Evolutionary conservation across 192 early-diverging fungal genomes (phyloP).

Genomic region (Neocallimastix lanati): DNA sequence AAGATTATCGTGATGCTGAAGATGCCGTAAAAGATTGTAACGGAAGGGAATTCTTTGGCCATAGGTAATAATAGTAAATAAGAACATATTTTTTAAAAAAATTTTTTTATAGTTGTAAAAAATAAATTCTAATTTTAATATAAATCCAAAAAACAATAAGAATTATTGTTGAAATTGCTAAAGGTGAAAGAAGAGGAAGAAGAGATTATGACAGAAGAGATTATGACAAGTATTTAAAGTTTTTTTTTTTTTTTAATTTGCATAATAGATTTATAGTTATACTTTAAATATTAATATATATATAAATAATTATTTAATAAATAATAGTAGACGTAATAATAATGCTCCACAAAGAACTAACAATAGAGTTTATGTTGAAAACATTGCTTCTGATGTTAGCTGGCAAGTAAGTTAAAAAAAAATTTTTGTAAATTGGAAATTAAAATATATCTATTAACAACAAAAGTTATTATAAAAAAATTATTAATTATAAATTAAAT

Average conservation of each 20-base stretch:
- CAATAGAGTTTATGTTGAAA: not conserved
- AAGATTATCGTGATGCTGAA: constrained; percentile 64
- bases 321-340: not conserved
- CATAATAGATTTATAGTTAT: too few relatives aligned
- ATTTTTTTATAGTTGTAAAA: too few relatives aligned
- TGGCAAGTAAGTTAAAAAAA: not conserved
- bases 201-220: not conserved
- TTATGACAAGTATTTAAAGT: not conserved
- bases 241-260: too few relatives aligned
- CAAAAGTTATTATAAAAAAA: too few relatives aligned
- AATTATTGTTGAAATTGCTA: constrained; percentile 3
- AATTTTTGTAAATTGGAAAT: too few relatives aligned
- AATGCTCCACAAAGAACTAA: not conserved
- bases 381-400: not conserved
- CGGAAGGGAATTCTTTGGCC: constrained; percentile 63
- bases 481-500: too few relatives aligned
- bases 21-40: constrained; percentile 77
- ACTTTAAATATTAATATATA: too few relatives aligned
- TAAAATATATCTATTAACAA: too few relatives aligned
- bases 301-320: too few relatives aligned
- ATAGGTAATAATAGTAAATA: too few relatives aligned
- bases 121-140: too few relatives aligned
- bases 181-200: constrained; percentile 2
- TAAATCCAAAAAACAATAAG: not conserved
- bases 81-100: too few relatives aligned